Conservation (phyloP, 1,139 yeast genomes). For the Suzukiozyma palmioleophila region DNA sequence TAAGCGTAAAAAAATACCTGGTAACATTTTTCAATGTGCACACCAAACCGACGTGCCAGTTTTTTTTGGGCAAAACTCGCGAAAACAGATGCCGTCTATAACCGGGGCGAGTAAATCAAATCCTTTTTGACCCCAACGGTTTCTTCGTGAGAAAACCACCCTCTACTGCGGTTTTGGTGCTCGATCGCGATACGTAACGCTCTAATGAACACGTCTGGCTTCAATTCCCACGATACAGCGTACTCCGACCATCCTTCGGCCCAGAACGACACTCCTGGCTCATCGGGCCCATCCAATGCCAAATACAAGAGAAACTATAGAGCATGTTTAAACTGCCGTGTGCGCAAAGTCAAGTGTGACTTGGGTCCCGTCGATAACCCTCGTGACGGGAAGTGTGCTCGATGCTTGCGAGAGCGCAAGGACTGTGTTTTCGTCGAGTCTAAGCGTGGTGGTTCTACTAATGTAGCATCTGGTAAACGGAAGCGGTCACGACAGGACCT, state of each 20-base stretch:
- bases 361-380: conserved; percentile 74
- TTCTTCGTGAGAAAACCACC: not conserved
- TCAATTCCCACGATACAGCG: not conserved
- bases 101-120: not conserved
- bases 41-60: too few species aligned
- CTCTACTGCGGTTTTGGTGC: too few species aligned
- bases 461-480: conserved; percentile 38
- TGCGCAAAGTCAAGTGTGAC: conserved; percentile 81
- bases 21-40: too few species aligned
- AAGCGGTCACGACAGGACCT: conserved; percentile 10
- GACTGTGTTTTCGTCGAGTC: conserved; percentile 76
- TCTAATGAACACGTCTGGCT: not conserved
- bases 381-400: conserved; percentile 74
- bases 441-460: conserved; percentile 52
- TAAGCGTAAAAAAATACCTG: too few species aligned
- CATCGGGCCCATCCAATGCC: not conserved
- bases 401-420: conserved; percentile 76
- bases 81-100: not conserved
- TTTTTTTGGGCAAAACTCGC: too few species aligned
- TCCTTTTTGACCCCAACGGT: not conserved
- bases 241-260: not conserved
- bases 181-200: too few species aligned
- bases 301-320: conserved; percentile 60
- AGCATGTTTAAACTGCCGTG: conserved; percentile 82
- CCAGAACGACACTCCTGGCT: conserved; percentile 1